Evolutionary conservation across 2,329 filamentous ascomycete genomes (phyloP).

Genomic region (Periconia sp.): DNA sequence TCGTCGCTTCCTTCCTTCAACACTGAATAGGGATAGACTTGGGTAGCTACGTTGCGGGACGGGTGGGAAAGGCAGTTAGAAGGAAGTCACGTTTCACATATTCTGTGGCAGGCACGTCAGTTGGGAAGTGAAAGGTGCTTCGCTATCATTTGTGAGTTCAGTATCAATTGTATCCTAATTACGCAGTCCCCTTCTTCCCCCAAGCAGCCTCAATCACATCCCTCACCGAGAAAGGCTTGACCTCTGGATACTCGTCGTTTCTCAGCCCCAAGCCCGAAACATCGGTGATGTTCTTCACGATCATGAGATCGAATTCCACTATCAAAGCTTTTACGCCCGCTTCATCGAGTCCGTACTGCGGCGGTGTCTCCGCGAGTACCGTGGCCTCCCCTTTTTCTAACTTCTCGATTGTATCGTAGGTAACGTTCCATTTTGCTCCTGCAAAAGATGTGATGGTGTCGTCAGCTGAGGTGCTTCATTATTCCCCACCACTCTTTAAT

Average conservation of each 20-base stretch:
- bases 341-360: slow-evolving; percentile 3
- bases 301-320: slow-evolving; percentile 11
- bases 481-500: too few relatives aligned
- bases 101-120: too few relatives aligned
- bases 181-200: slow-evolving; percentile 1
- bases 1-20: too few relatives aligned
- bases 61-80: too few relatives aligned
- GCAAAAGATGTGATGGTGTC: neutral
- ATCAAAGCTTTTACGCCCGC: neutral
- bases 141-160: too few relatives aligned
- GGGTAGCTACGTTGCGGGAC: too few relatives aligned
- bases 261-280: slow-evolving; percentile 4
- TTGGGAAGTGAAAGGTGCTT: too few relatives aligned
- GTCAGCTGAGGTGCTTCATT: too few relatives aligned
- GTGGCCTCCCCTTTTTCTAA: slow-evolving; percentile 11
- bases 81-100: too few relatives aligned
- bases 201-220: slow-evolving; percentile 12
- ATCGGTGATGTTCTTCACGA: slow-evolving; percentile 9
- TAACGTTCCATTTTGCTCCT: slow-evolving; percentile 13
- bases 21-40: too few relatives aligned
- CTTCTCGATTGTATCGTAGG: slow-evolving; percentile 1
- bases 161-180: too few relatives aligned
- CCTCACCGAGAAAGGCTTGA: slow-evolving; percentile 11
- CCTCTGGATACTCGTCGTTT: slow-evolving; percentile 11
- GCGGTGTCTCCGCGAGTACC: slow-evolving; percentile 6